Percentiles rank a stretch among this genome's conserved stretches.
These are phyloP conservation scores for Coniophora puteana DNA, from an alignment of 1,284 basidiomycete species.

Conservation along the genomic window DNA sequence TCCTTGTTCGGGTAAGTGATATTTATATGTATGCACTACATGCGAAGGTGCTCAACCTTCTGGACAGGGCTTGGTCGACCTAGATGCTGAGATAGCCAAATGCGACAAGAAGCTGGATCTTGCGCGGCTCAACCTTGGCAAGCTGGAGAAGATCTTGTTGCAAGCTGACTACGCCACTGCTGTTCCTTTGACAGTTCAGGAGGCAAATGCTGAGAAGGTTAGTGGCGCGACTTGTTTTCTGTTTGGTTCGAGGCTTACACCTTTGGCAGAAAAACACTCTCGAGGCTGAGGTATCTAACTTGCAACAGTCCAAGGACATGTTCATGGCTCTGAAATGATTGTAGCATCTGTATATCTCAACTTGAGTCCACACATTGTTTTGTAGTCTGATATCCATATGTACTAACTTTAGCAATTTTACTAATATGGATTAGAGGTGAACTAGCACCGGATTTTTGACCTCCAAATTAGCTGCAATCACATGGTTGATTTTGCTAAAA, in stretches of 20 bases:
- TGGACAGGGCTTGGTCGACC: constrained; percentile 75
- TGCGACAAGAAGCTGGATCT: constrained; percentile 84
- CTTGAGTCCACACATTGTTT: no score
- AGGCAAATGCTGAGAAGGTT: constrained; percentile 80
- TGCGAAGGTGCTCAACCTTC: not conserved
- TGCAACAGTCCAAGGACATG: constrained; percentile 57
- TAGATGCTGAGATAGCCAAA: constrained; percentile 82
- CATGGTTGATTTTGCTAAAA: no score
- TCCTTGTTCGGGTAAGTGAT: constrained; percentile 75
- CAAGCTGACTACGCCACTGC: constrained; percentile 77
- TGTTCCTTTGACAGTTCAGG: constrained; percentile 75
- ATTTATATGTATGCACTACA: not conserved
- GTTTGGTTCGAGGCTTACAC: constrained; percentile 7
- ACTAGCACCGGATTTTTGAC: no score
- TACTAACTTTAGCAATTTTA: no score
- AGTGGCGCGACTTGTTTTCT: constrained; percentile 17
- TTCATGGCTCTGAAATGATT: constrained; percentile 50
- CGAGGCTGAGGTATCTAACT: constrained; percentile 59
- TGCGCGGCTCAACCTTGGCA: constrained; percentile 66
- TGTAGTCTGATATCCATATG: no score
- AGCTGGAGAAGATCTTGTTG: constrained; percentile 71
- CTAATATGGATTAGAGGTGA: no score
- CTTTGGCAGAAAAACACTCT: constrained; percentile 54
- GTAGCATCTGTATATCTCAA: no score
- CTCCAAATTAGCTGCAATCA: no score